Percentiles rank a stretch among this genome's conserved stretches.
Evolutionary conservation across 768 basidiomycete genomes (phyloP).

Genomic region (Pisolithus marmoratus): DNA sequence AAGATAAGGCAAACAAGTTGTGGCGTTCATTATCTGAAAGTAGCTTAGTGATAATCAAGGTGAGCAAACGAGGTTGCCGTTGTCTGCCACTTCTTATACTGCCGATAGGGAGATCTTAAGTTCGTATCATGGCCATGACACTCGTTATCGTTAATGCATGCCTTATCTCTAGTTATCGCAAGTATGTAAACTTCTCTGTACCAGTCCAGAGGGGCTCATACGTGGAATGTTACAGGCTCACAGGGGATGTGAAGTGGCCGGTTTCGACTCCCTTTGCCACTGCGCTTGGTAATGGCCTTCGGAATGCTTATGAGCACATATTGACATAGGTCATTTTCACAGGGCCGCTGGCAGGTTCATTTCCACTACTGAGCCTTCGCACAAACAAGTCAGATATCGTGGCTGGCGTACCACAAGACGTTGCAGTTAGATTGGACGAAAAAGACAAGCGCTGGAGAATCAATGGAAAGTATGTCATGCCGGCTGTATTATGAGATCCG

Average conservation of each 20-base stretch:
- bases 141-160: neutral
- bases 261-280: conserved; percentile 66
- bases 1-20: conserved; percentile 43
- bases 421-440: conserved; percentile 62
- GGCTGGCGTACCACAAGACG: conserved; percentile 65
- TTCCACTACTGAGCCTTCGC: conserved; percentile 78
- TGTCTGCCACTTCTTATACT: neutral
- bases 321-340: neutral
- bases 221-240: conserved; percentile 48
- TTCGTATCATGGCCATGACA: conserved; percentile 33
- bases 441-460: conserved; percentile 70
- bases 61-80: conserved; percentile 17
- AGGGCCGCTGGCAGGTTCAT: conserved; percentile 76
- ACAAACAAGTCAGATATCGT: conserved; percentile 96
- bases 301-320: neutral
- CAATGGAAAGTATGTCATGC: conserved; percentile 58
- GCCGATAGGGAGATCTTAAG: conserved; percentile 80
- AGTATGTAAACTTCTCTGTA: conserved; percentile 42
- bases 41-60: conserved; percentile 82
- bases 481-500: neutral
- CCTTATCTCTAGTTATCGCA: conserved; percentile 57
- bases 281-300: conserved; percentile 53
- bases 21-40: conserved; percentile 47
- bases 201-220: conserved; percentile 1
- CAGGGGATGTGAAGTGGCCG: conserved; percentile 87